phyloP scores from a whole-genome alignment of 2,329 filamentous ascomycete genomes.

The Niveomyces coronatus region DNA sequence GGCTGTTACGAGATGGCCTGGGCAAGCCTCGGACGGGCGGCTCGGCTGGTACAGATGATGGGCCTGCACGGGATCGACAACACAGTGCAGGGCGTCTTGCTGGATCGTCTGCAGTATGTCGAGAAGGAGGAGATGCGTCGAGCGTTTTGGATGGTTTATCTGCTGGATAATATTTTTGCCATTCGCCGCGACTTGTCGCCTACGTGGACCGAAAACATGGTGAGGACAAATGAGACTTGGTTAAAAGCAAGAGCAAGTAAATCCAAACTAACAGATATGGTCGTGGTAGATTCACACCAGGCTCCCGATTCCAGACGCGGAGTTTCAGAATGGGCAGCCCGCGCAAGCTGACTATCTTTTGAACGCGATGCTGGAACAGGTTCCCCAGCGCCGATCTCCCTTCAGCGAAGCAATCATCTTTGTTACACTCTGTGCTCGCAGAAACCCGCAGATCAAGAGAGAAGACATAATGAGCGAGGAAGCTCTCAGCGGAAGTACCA shows the following conservation, averaged over 20 bases:
- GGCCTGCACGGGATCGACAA: conserved; percentile 24
- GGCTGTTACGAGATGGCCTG: conserved; percentile 23
- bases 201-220: conserved; percentile 20
- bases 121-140: conserved; percentile 25
- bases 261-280: conserved; percentile 5
- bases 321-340: conserved; percentile 24
- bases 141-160: conserved; percentile 31
- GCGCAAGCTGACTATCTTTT: conserved; percentile 18
- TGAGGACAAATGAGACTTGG: too few species aligned
- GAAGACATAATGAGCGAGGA: neutral
- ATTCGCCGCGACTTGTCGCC: conserved; percentile 21
- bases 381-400: conserved; percentile 17
- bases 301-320: conserved; percentile 23
- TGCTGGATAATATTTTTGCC: conserved; percentile 25
- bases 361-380: conserved; percentile 18
- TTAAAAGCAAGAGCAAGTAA: too few species aligned
- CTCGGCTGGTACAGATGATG: conserved; percentile 26
- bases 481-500: neutral
- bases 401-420: conserved; percentile 24
- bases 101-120: conserved; percentile 3
- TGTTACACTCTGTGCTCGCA: conserved; percentile 16
- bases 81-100: conserved; percentile 10
- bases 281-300: conserved; percentile 23
- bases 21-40: conserved; percentile 26
- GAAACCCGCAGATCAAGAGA: neutral